Conservation (phyloP, 2,329 filamentous ascomycete genomes). For the Ascochyta pisi region DNA sequence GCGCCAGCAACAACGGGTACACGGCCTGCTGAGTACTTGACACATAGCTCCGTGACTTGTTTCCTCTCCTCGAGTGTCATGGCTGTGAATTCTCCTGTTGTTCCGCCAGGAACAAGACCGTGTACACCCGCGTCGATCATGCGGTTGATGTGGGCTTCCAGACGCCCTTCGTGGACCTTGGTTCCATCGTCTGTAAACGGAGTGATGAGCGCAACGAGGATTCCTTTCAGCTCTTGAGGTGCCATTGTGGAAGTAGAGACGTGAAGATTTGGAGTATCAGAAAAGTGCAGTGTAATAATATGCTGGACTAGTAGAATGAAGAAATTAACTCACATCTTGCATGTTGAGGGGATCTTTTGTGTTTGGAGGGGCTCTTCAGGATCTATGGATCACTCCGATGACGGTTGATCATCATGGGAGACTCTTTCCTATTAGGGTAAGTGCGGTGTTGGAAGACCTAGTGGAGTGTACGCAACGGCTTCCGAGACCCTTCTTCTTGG, state of each 20-base stretch:
- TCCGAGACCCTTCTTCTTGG: neutral
- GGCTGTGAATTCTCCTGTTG: conserved; percentile 59
- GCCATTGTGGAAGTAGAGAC: conserved; percentile 11
- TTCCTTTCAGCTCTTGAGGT: conserved; percentile 45
- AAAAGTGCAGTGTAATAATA: neutral
- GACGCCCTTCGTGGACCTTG: conserved; percentile 50
- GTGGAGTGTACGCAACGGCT: neutral
- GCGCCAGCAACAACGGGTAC: conserved; percentile 55
- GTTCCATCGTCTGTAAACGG: conserved; percentile 55
- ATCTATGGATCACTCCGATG: conserved; percentile 6
- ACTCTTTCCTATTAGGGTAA: conserved; percentile 13
- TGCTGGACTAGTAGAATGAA: neutral
- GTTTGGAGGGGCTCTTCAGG: conserved; percentile 1
- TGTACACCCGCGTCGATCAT: conserved; percentile 56
- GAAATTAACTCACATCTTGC: neutral
- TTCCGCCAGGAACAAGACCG: conserved; percentile 59
- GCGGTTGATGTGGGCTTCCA: conserved; percentile 56
- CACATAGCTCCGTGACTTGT: conserved; percentile 49
- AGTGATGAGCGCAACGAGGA: conserved; percentile 59
- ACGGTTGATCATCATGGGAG: conserved; percentile 5
- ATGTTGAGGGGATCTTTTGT: conserved; percentile 7
- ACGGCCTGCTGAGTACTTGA: conserved; percentile 50
- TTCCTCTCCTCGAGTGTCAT: conserved; percentile 56
- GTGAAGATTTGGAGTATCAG: neutral
- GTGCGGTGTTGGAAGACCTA: neutral